Evolutionary conservation across 2,329 filamentous ascomycete genomes (phyloP).

Genomic region (Cadophora luteo-olivacea): DNA sequence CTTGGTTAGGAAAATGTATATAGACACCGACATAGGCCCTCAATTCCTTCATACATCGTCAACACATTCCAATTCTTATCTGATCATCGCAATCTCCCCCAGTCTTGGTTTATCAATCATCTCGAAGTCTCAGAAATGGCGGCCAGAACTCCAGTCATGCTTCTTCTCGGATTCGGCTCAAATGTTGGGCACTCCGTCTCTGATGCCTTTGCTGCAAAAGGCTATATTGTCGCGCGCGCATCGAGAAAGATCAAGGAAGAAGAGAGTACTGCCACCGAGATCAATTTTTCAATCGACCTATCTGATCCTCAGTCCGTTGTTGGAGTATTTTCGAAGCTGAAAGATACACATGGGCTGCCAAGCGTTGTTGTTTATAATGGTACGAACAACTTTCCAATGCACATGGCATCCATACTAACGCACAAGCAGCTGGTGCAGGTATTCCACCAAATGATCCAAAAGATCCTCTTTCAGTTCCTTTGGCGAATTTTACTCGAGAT

Average conservation of each 20-base stretch:
- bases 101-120: constrained; percentile 17
- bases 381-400: constrained; percentile 22
- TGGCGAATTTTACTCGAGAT: no score
- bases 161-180: constrained; percentile 51
- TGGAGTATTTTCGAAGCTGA: constrained; percentile 48
- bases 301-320: constrained; percentile 46
- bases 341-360: constrained; percentile 44
- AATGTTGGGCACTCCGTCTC: constrained; percentile 48
- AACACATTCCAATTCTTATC: no score
- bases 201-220: constrained; percentile 47
- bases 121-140: constrained; percentile 29
- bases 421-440: no score
- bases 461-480: no score
- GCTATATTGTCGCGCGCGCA: constrained; percentile 51
- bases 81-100: no score
- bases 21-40: constrained; percentile 28
- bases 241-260: constrained; percentile 44
- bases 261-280: constrained; percentile 41
- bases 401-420: no score
- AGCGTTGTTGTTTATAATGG: constrained; percentile 54
- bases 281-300: constrained; percentile 49
- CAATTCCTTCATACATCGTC: constrained; percentile 25
- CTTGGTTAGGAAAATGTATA: constrained; percentile 27
- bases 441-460: no score
- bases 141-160: constrained; percentile 38